These are phyloP conservation scores for Lasiosphaeria hispida DNA, from an alignment of 495 filamentous ascomycete species.

Conservation along the genomic window DNA sequence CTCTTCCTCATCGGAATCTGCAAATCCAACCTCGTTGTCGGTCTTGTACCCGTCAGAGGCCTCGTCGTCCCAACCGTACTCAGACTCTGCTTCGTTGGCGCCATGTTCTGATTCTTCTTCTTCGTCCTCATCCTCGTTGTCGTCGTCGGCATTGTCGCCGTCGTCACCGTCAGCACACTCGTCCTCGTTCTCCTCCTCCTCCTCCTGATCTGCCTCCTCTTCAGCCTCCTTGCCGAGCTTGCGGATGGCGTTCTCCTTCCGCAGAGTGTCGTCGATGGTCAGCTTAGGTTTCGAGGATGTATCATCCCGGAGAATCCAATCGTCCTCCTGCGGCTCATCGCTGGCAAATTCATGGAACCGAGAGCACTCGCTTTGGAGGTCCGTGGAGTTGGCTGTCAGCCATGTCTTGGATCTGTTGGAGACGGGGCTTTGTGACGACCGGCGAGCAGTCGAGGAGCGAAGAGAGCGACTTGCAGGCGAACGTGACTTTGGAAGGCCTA, in stretches of 20 bases:
- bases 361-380: slow-evolving; percentile 65
- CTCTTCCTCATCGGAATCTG: slow-evolving; percentile 82
- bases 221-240: slow-evolving; percentile 81
- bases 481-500: slow-evolving; percentile 35
- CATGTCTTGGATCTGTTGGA: slow-evolving; percentile 40
- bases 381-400: slow-evolving; percentile 46
- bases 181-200: slow-evolving; percentile 41
- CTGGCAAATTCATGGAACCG: slow-evolving; percentile 94
- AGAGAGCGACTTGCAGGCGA: slow-evolving; percentile 37
- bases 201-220: slow-evolving; percentile 53
- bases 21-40: slow-evolving; percentile 94
- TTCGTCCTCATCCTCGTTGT: slow-evolving; percentile 39
- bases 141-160: slow-evolving; percentile 45
- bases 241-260: slow-evolving; percentile 86
- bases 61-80: slow-evolving; percentile 66
- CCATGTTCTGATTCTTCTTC: slow-evolving; percentile 19
- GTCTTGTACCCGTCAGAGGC: slow-evolving; percentile 80
- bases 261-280: slow-evolving; percentile 84
- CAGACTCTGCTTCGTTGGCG: slow-evolving; percentile 43
- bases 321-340: slow-evolving; percentile 73
- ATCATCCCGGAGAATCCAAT: slow-evolving; percentile 73
- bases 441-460: slow-evolving; percentile 46
- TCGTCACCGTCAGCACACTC: slow-evolving; percentile 54
- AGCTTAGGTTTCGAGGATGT: slow-evolving; percentile 61
- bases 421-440: slow-evolving; percentile 33